Percentiles rank a stretch among this genome's conserved stretches.
Evolutionary conservation across 257 asterid species (phyloP).

Genomic region (Solanum pimpinellifolium): DNA sequence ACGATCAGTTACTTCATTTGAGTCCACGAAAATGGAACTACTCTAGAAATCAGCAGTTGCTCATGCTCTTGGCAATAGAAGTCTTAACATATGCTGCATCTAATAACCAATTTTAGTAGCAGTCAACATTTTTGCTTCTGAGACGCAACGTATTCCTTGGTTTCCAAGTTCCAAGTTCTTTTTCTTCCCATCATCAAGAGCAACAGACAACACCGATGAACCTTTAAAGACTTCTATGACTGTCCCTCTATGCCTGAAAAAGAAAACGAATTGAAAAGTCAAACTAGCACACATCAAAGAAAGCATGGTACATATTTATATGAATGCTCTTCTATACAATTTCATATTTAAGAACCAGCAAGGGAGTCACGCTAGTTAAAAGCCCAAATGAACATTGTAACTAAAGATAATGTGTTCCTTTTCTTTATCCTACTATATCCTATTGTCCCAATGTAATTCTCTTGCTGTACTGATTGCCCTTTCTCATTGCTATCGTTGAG

Average conservation of each 20-base stretch:
- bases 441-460: neutral
- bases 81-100: neutral
- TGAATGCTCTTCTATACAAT: neutral
- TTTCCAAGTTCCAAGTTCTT: constrained; percentile 76
- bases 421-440: neutral
- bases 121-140: constrained; percentile 61
- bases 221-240: constrained; percentile 54
- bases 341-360: neutral
- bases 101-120: neutral
- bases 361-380: neutral
- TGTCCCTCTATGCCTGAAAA: constrained; percentile 53
- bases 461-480: neutral
- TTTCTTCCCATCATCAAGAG: constrained; percentile 36
- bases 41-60: neutral
- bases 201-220: constrained; percentile 34
- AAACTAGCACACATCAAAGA: neutral
- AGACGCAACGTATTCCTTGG: constrained; percentile 80
- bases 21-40: neutral
- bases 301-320: neutral
- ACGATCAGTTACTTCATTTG: neutral
- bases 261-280: neutral
- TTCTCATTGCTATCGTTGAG: neutral
- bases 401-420: neutral
- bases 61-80: neutral
- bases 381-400: neutral